Evolutionary conservation across 2,329 filamentous ascomycete genomes (phyloP), one percentile per base, ranked within the genome.

Genomic region (Claviceps sorghi): DNA sequence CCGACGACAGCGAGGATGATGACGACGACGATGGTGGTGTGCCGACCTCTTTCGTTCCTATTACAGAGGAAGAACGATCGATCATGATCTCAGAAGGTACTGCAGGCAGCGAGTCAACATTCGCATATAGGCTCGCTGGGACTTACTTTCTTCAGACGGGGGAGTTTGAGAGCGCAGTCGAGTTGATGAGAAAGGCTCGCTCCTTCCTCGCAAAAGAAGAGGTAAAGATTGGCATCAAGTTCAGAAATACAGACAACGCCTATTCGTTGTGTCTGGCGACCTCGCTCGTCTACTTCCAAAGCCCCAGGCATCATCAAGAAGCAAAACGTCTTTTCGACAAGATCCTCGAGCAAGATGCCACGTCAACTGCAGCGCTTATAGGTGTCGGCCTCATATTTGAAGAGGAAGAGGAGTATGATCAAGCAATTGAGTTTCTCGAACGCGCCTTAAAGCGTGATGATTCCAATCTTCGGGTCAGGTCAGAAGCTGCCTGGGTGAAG

Each of bases 401-500:
- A 66, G 93, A 97, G 60, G 89, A 95, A 58, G 85, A 95, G 61
- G 86, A 97, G 56, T 96, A 87, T 60, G 74, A 79, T 47, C 77
- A 88, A 60, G 93, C 94, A 0, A 81, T 90, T 41, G 78, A 84
- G 30, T 96, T 95, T 61, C 70, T 98, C 13, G 77, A 77, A 41
- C 79, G 87, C 56, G 93, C 93, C 1, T 66, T 94, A 29, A 65
- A 82, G 57, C 79, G 86, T 26, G 88, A 95, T 61, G 71, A 76
- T 2, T 72, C 73, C 11, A 95, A 96, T 58, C 72, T 89, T 21
- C 84, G 83, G 32, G 84, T 98, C 44, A 83, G 81, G 52, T 84
- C 86, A 17, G 94, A 98, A 67, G 81, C 88, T 19, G 91, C 89
- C 1, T 98, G 93, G 93, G 89, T 93, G 56, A 88, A 86, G 62